Evolutionary conservation across 2,329 filamentous ascomycete species (phyloP).

Genomic region (Colletotrichum chrysophilum): DNA sequence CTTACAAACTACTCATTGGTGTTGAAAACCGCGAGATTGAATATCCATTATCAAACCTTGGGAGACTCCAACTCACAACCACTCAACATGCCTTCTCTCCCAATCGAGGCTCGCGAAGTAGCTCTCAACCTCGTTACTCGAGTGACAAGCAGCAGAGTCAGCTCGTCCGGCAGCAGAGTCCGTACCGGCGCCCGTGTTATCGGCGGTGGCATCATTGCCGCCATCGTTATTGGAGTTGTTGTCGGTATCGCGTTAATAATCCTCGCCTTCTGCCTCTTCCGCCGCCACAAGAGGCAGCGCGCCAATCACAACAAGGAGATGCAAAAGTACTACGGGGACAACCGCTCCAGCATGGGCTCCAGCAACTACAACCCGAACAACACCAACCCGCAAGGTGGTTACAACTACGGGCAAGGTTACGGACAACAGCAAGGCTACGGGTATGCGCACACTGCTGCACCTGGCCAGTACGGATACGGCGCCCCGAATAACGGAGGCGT

Average conservation of each 20-base stretch:
- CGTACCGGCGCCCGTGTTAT: neutral
- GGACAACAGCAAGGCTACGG: slow-evolving; percentile 6
- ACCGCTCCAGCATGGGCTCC: slow-evolving; percentile 9
- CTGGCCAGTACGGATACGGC: neutral
- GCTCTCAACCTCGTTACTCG: neutral
- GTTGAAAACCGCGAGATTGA: neutral
- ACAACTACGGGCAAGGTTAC: slow-evolving; percentile 2
- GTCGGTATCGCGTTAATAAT: neutral
- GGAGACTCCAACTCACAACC: neutral
- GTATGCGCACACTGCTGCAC: neutral
- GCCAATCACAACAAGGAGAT: neutral
- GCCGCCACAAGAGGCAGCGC: neutral
- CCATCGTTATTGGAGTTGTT: neutral
- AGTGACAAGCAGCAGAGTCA: neutral
- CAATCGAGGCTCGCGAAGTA: neutral
- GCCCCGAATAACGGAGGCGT: neutral
- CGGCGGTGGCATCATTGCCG: slow-evolving; percentile 10
- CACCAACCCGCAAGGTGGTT: neutral
- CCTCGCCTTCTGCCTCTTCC: neutral
- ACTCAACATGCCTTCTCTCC: slow-evolving; percentile 1
- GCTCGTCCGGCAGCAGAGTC: neutral
- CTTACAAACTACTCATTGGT: neutral
- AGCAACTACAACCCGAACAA: neutral
- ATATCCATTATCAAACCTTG: neutral
- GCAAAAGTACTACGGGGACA: slow-evolving; percentile 13